Evolutionary conservation across 805 yeast genomes (phyloP), one percentile per base, ranked within the genome.

Genomic region (Candida sphagnicola): DNA sequence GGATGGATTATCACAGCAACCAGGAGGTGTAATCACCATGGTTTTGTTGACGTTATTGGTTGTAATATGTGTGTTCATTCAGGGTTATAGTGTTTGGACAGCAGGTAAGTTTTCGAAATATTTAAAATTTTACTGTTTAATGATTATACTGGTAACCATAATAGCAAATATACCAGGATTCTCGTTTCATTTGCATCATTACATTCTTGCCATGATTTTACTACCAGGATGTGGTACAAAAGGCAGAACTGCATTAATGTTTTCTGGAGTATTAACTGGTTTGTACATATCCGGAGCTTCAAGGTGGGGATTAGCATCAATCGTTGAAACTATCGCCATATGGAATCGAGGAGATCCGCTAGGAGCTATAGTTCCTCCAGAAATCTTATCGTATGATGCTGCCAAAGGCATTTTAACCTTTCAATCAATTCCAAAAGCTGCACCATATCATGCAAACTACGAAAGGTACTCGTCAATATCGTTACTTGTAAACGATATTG

Each of bases 291-390:
- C 90, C 16, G 99, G 99, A 0, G 79, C 87, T 1, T 78, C 95
- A 0, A 68, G 95, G 40, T 91, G 99, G 99, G 97, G 93, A 40
- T 80, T 85, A 51, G 97, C 95, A 2, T 80, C 96, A 11, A 78
- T 91, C 40, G 79, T 85, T 1, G 96, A 91, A 53, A 86, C 96
- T 0, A 74, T 74, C 18, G 62, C 70, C 4, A 72, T 85, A 2
- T 57, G 90, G 31, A 57, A 78, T 40, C 68, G 97, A 47, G 84
- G 84, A 14, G 95, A 85, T 49, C 90, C 95, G 0, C 74, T 77
- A 32, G 79, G 78, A 0, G 57, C 51, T 28, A 51, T 72, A 18
- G 47, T 61, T 12, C 85, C 87, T 4, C 88, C 88, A 0, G 39
- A 37, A 2, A 64, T 79, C 28, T 43, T 51, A 1, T 67, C 65